These are phyloP conservation scores for Calophaca sinica DNA, from an alignment of 306 rosid genomes.

Conservation along the genomic window DNA sequence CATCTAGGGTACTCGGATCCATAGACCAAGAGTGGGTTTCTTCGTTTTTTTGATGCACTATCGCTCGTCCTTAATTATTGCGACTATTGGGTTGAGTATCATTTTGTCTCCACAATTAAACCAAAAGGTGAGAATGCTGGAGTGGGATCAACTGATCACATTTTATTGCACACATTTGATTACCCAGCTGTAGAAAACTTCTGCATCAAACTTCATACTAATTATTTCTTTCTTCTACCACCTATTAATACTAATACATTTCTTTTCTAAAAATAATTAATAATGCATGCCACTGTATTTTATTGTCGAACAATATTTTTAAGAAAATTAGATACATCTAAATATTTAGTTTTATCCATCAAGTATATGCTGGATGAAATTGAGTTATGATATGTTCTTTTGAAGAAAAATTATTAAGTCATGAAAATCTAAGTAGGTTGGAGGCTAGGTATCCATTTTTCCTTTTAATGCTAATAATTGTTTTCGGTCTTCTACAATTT, in stretches of 20 bases:
- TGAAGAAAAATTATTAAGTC: too few relatives aligned
- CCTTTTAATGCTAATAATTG: too few relatives aligned
- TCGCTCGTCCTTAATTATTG: too few relatives aligned
- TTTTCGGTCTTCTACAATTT: background rate
- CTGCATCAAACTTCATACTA: conserved; percentile 13
- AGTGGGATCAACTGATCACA: background rate
- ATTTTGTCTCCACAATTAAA: conserved; percentile 50
- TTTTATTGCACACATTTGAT: conserved; percentile 22
- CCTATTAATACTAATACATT: too few relatives aligned
- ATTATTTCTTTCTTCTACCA: conserved; percentile 23
- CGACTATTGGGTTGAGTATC: background rate
- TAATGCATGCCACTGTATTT: background rate
- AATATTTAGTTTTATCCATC: background rate
- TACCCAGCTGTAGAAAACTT: conserved; percentile 10
- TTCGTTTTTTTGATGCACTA: conserved; percentile 15
- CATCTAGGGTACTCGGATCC: background rate
- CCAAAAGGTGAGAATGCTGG: conserved; percentile 21
- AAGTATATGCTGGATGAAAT: background rate
- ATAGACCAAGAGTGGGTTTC: conserved; percentile 19
- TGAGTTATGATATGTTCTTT: too few relatives aligned
- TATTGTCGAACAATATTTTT: background rate
- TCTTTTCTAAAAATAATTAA: background rate
- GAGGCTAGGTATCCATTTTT: too few relatives aligned
- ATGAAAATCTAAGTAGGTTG: too few relatives aligned
- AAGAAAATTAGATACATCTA: background rate